Conservation (phyloP, 192 early-diverging fungal species). For the Rhizophagus sp. region DNA sequence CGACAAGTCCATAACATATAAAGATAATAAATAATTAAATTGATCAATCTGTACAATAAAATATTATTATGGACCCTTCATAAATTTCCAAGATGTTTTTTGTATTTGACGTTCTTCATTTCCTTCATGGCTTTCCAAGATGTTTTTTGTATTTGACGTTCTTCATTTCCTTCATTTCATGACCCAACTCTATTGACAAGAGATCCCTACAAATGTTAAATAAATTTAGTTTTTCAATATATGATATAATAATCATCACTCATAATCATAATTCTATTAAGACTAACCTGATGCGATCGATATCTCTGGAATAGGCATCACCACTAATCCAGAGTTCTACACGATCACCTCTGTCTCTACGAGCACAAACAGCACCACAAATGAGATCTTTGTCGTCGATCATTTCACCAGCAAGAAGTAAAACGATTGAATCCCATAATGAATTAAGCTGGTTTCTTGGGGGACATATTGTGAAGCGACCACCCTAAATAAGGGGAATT, state of each 20-base stretch:
- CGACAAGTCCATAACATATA: not conserved
- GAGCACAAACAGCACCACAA: slow-evolving; percentile 8
- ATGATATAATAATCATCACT: not conserved
- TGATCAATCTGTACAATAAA: not conserved
- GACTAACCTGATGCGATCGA: not conserved
- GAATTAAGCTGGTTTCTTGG: not conserved
- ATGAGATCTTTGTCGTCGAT: not conserved
- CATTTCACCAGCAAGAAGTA: not conserved
- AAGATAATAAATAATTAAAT: not conserved
- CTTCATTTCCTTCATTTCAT: not conserved
- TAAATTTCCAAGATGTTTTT: not conserved
- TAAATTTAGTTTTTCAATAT: not conserved
- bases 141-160: not conserved
- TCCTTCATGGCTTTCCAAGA: not conserved
- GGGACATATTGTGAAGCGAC: not conserved
- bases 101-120: not conserved
- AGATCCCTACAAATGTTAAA: not conserved
- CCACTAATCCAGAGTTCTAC: slow-evolving; percentile 1
- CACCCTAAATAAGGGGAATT: not conserved
- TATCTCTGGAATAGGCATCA: not conserved
- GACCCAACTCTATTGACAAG: not conserved
- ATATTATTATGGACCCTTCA: too few species aligned
- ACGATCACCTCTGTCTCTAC: not conserved
- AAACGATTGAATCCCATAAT: not conserved
- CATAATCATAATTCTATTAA: not conserved